Percentiles rank a stretch among this genome's conserved stretches.
phyloP scores from a whole-genome alignment of 1,284 basidiomycete species.

The Macrocystidia cucumis region DNA sequence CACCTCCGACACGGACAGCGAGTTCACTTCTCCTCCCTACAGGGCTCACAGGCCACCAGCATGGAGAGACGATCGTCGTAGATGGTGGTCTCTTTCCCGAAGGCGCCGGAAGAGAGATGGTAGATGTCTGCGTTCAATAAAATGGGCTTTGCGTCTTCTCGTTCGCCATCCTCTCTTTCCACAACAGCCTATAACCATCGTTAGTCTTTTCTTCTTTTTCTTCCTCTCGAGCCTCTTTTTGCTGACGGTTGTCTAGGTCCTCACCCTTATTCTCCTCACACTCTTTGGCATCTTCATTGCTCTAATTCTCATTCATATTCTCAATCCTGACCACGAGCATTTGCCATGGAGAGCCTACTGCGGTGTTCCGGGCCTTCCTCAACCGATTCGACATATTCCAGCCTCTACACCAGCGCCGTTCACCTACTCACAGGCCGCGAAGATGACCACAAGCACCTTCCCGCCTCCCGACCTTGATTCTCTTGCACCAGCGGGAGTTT shows the following conservation, averaged over 20 bases:
- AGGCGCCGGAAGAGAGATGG: slow-evolving; percentile 31
- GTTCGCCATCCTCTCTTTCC: slow-evolving; percentile 75
- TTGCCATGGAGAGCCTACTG: slow-evolving; percentile 94
- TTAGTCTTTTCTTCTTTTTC: slow-evolving; percentile 27
- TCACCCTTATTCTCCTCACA: slow-evolving; percentile 64
- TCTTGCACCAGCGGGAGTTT: slow-evolving; percentile 83
- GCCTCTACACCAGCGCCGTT: slow-evolving; percentile 26
- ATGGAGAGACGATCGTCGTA: slow-evolving; percentile 34
- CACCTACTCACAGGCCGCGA: slow-evolving; percentile 29
- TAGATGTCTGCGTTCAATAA: slow-evolving; percentile 38
- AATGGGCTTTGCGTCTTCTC: slow-evolving; percentile 45
- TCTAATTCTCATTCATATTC: slow-evolving; percentile 81
- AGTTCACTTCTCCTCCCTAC: slow-evolving; percentile 47
- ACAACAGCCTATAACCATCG: slow-evolving; percentile 74
- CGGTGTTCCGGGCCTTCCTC: slow-evolving; percentile 50
- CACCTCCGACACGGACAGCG: slow-evolving; percentile 60
- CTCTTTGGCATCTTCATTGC: slow-evolving; percentile 73
- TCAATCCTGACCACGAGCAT: slow-evolving; percentile 94
- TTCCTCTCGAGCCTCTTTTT: slow-evolving; percentile 6
- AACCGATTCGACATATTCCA: slow-evolving; percentile 29
- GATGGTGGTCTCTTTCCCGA: slow-evolving; percentile 44
- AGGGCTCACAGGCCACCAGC: slow-evolving; percentile 25
- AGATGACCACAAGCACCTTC: slow-evolving; percentile 44
- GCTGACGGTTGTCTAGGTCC: slow-evolving; percentile 46
- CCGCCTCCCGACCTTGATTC: slow-evolving; percentile 63